Percentiles rank a stretch among this genome's conserved stretches.
These are phyloP conservation scores for Penicillium coprophilum DNA, from an alignment of 495 filamentous ascomycete species.

Conservation along the genomic window DNA sequence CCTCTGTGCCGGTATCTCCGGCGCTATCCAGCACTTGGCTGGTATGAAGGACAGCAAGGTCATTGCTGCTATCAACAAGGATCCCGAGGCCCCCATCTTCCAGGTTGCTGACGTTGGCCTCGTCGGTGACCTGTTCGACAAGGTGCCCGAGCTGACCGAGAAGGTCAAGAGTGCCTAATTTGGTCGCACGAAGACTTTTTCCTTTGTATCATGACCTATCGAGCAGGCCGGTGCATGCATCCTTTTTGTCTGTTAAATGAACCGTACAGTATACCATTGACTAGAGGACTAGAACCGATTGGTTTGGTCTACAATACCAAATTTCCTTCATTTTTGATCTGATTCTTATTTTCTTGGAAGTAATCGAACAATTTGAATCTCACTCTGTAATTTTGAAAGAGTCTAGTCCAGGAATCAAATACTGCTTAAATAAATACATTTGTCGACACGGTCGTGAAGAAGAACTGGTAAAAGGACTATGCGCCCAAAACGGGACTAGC, in stretches of 20 bases:
- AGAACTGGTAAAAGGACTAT: not conserved
- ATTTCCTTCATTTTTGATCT: not conserved
- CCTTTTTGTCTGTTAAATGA: conserved; percentile 23
- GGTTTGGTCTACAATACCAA: conserved; percentile 18
- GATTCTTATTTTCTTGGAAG: not conserved
- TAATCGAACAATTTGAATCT: not conserved
- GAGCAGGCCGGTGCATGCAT: conserved; percentile 14
- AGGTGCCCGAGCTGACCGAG: conserved; percentile 93
- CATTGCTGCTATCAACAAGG: conserved; percentile 98
- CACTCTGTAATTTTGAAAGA: not conserved
- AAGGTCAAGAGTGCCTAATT: conserved; percentile 67
- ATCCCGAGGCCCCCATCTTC: conserved; percentile 94
- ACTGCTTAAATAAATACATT: not conserved
- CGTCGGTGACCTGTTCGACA: conserved; percentile 92
- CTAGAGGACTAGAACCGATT: conserved; percentile 21
- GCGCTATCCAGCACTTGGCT: conserved; percentile 96
- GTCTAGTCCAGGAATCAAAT: not conserved
- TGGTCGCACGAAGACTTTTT: conserved; percentile 29
- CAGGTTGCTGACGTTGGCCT: conserved; percentile 95
- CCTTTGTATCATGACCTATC: conserved; percentile 30
- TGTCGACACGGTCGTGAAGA: not conserved
- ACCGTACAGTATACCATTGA: conserved; percentile 37
- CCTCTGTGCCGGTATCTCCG: conserved; percentile 91
- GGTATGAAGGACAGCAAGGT: conserved; percentile 99
- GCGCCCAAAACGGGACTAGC: conserved; percentile 36